Evolutionary conservation across 192 early-diverging fungal genomes (phyloP), one percentile per base, ranked within the genome.

Genomic region (Gigaspora rosea): DNA sequence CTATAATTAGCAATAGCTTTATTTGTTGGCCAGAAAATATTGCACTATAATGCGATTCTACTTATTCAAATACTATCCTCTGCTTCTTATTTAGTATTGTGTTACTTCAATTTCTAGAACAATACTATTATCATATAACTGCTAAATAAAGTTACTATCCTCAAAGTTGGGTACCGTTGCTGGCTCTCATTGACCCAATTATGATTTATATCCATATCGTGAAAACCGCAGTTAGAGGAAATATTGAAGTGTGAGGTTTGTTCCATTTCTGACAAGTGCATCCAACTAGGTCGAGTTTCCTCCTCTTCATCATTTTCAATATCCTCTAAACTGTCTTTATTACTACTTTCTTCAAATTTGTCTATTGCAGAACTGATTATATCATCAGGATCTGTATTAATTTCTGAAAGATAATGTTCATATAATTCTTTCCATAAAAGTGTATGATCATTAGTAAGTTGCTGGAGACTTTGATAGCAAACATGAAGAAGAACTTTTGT

Each of bases 371-470:
- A 36, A 22, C 62, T 27, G 32, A 36, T 32, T 41, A 67, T 20
- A 10, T 67, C 65, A 49, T 3, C 0, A 48, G 8, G 36, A n/a
- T 67, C 13, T 46, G 12, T 12, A 49, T 67, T 46, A 12, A 67
- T 67, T 49, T 67, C 65, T 67, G 36, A 41, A 49, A 67, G 36
- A 67, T 46, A 36, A 41, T 20, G 65, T 3, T 67, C 35, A 47
- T 67, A 48, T 10, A 67, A 49, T 7, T 48, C 46, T 46, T 20
- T 48, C 65, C 65, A 46, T 49, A 15, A 48, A 0, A 67, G 36
- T 1, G 36, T 49, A 41, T 22, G 0, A 47, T 49, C 46, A 5
- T 67, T 36, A 0, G 36, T 67, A 7, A 67, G 20, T 0, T 5
- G 3, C 13, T n/a, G 16, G 46, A 67, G 4, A 67, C 46, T 20